Base-by-base conservation (phyloP, 495 filamentous ascomycete species). In the Clohesyomyces aquaticus region DNA sequence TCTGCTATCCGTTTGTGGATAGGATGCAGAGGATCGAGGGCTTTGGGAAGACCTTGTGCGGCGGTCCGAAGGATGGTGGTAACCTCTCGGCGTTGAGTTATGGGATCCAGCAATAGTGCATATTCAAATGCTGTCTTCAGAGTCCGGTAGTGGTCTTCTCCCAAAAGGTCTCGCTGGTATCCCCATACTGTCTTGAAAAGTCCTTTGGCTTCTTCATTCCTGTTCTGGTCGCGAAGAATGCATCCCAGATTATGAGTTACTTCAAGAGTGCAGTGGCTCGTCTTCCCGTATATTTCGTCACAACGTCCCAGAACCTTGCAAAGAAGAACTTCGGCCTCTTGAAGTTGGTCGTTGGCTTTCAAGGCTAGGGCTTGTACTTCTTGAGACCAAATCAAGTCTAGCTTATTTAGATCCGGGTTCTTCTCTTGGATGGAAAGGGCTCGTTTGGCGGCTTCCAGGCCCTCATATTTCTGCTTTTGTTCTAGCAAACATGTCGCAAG, bases 21-120 rank as follows among this genome's bases (percentile, higher is more conserved):
- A 4, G 52, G 52, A 21, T 55, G 52, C 10, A 12, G 12, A 9
- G 11, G 14, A 32, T 55, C 52, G 26, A 55, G 52, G 11, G 52
- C 23, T 4, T 14, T 27, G 10, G 4, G 12, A 10, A 55, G 29
- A 18, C 27, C 52, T 4, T 14, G 11, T 23, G 25, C n/a, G 6
- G 52, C 52, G 6, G 32, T 16, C 28, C 3, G 26, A 22, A 55
- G 52, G 18, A 55, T n/a, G 10, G 4, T n/a, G 32, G 12, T 55
- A 14, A 28, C 52, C 21, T 55, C 52, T 41, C 38, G 21, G 4
- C n/a, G 11, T 35, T 38, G 18, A 19, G 11, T 38, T 11, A 3
- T 4, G 14, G 21, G 25, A 3, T 41, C 52, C 29, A 55, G 52
- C 21, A 38, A 18, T 4, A 55, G 18, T 18, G 52, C 52, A 41